Conservation (phyloP, 345 rosid genomes). For the Viola odorata region DNA sequence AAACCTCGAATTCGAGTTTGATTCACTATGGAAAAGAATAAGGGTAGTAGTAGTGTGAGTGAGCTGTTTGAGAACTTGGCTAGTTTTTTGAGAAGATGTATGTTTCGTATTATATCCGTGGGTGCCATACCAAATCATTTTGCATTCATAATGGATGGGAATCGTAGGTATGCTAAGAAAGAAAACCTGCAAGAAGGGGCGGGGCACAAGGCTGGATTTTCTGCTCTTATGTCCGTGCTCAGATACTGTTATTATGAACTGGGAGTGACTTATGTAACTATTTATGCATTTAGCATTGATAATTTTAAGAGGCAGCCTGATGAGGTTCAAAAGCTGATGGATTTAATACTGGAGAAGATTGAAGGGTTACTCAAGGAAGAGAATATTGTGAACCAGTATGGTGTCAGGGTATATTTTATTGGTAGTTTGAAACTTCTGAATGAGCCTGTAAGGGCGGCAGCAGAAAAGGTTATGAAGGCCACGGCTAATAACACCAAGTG, state of each 20-base stretch:
- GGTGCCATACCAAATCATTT: conserved; percentile 56
- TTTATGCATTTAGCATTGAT: conserved; percentile 72
- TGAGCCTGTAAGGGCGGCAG: conserved; percentile 40
- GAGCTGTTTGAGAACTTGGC: conserved; percentile 19
- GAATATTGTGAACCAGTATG: conserved; percentile 51
- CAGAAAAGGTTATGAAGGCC: conserved; percentile 51
- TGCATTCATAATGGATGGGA: conserved; percentile 80
- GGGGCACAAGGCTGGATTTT: conserved; percentile 58
- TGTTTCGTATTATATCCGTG: conserved; percentile 36
- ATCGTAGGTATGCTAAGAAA: conserved; percentile 45
- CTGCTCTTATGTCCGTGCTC: conserved; percentile 44
- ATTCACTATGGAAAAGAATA: conserved; percentile 5
- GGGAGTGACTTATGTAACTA: conserved; percentile 52
- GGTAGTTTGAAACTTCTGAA: conserved; percentile 49
- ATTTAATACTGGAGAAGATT: conserved; percentile 71
- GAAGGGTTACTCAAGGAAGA: conserved; percentile 47
- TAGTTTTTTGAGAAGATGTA: conserved; percentile 33
- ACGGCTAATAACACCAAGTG: conserved; percentile 38
- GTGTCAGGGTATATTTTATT: conserved; percentile 41
- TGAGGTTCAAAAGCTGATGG: conserved; percentile 66
- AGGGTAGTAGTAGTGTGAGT: conserved; percentile 1
- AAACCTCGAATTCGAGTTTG: neutral
- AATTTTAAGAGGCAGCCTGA: conserved; percentile 65
- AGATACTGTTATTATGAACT: conserved; percentile 66
- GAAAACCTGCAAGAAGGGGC: conserved; percentile 33